Evolutionary conservation across 495 filamentous ascomycete species (phyloP).

Genomic region (Corynascus novoguineensis): DNA sequence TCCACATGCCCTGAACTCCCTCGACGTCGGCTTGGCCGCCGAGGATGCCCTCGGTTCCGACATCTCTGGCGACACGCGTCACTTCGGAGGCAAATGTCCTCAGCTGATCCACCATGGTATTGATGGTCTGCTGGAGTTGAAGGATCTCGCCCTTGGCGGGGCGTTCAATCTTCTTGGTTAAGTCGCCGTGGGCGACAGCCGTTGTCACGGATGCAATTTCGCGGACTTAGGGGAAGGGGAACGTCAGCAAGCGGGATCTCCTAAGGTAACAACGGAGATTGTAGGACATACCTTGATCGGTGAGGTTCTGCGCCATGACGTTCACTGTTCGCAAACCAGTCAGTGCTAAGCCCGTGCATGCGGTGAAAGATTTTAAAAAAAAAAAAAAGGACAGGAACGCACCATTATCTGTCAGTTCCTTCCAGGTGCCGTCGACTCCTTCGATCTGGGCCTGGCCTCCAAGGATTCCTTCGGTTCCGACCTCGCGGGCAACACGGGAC

Average conservation of each 20-base stretch:
- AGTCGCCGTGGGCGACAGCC: conserved; percentile 91
- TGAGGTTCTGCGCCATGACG: conserved; percentile 81
- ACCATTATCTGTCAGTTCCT: conserved; percentile 94
- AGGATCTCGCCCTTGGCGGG: conserved; percentile 93
- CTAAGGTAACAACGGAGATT: not conserved
- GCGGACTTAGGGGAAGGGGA: conserved; percentile 53
- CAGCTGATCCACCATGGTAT: conserved; percentile 98
- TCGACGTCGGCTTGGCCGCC: conserved; percentile 95
- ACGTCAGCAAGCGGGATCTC: conserved; percentile 8
- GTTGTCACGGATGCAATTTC: conserved; percentile 97
- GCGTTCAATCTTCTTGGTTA: conserved; percentile 93
- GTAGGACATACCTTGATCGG: conserved; percentile 46
- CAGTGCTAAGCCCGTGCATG: conserved; percentile 9
- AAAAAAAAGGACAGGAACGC: conserved; percentile 15
- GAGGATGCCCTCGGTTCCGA: conserved; percentile 94
- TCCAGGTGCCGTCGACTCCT: conserved; percentile 96
- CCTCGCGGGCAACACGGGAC: conserved; percentile 90
- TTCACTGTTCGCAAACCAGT: conserved; percentile 61
- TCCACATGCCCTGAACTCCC: conserved; percentile 81
- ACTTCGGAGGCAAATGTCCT: conserved; percentile 97
- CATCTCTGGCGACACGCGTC: conserved; percentile 90
- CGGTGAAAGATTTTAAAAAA: no score
- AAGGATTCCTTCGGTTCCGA: conserved; percentile 95
- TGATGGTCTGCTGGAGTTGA: conserved; percentile 95
- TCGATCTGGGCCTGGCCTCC: conserved; percentile 93